Conservation (phyloP, 1,284 basidiomycete genomes). For the Rhodotorula mucilaginosa region DNA sequence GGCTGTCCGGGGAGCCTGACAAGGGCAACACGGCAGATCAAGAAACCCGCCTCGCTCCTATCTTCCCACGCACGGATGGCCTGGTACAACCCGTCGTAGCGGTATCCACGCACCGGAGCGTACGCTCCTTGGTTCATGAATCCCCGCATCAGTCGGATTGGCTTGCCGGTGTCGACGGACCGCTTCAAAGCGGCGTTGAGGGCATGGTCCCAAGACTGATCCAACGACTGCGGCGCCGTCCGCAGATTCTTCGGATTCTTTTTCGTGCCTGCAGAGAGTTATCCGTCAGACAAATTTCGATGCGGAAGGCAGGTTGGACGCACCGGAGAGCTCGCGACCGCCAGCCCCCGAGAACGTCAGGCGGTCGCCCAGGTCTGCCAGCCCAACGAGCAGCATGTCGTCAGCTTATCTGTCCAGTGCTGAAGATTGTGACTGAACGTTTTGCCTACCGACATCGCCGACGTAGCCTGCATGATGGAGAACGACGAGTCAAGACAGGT, state of each 20-base stretch:
- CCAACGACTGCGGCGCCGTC: conserved; percentile 73
- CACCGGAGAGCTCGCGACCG: conserved; percentile 72
- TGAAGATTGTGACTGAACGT: no score
- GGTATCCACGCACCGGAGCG: conserved; percentile 56
- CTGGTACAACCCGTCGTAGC: conserved; percentile 77
- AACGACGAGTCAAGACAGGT: background rate
- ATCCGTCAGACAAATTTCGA: no score
- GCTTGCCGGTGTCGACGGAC: conserved; percentile 68
- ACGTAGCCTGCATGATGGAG: conserved; percentile 61
- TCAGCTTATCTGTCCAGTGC: no score
- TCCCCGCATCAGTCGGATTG: conserved; percentile 76
- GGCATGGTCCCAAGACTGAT: conserved; percentile 68
- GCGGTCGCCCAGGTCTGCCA: conserved; percentile 64
- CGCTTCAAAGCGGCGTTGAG: conserved; percentile 65
- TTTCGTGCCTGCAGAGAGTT: conserved; percentile 44
- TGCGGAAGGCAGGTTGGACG: background rate
- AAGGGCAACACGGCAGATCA: conserved; percentile 75
- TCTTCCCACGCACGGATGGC: conserved; percentile 61
- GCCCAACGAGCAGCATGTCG: no score
- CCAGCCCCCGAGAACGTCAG: conserved; percentile 66
- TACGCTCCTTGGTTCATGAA: conserved; percentile 60
- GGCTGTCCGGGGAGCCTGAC: conserved; percentile 43
- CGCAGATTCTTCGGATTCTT: conserved; percentile 59
- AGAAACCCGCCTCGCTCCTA: conserved; percentile 61
- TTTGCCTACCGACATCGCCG: conserved; percentile 60